Evolutionary conservation across 176 grass and related monocot species (phyloP), one percentile per base, ranked within the genome.

Genomic region (Musa beccarii): DNA sequence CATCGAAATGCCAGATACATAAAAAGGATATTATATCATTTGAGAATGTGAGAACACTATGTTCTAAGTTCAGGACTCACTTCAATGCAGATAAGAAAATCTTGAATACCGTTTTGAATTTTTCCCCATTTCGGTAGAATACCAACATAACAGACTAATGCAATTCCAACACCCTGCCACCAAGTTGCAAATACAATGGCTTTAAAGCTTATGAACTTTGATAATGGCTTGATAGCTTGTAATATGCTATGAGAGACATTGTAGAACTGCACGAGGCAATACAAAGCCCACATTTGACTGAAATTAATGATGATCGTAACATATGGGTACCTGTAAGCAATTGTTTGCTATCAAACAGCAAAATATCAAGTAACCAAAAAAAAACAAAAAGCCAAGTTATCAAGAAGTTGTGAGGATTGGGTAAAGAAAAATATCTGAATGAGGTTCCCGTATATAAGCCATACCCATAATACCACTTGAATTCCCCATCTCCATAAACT

Each of bases 201-300:
- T 80, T 98, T 98, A 63, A 98, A 98, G 80, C 94, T 93, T 93
- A 93, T 89, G 84, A 98, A 93, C 83, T 98, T 98, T 51, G 84
- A 85, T 56, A 98, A 65, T 66, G 94, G 90, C 57, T 86, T 90
- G 79, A 91, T 98, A 73, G 77, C 66, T 56, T 85, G 86, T 49
- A 98, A 54, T 34, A 79, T 85, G 76, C 91, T 85, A 78, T 84
- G 88, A 64, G 88, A 90, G 9, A 89, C 90, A 49, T 87, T 86
- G 72, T 93, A 91, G 85, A 98, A 93, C 78, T 93, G 87, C 22
- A 98, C 84, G 25, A 98, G 91, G 80, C 90, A 98, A 69, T 91
- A 91, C 69, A 98, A 80, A 50, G 94, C 90, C 94, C 94, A 93
- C 79, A 86, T 84, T 81, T 98, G 90, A 72, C 94, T 91, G 67